These are phyloP conservation scores for Atalantia buxifolia DNA, from an alignment of 345 rosid genomes.

Conservation along the genomic window DNA sequence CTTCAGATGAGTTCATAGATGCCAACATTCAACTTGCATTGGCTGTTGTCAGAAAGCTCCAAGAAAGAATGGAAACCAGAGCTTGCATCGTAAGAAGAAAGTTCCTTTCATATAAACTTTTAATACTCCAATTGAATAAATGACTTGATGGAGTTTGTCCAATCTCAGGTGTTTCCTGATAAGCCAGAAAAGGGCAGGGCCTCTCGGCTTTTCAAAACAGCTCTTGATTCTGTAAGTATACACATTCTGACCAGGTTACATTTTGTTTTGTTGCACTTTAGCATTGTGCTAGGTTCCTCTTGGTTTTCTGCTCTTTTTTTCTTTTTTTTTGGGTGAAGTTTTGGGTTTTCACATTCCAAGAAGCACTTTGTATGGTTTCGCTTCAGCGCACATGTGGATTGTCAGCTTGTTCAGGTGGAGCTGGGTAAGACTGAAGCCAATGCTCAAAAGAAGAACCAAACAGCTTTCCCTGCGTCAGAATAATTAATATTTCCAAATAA, in stretches of 20 bases:
- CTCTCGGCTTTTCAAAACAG: conserved; percentile 61
- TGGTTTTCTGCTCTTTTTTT: neutral
- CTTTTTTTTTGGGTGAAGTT: neutral
- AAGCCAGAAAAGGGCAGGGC: conserved; percentile 90
- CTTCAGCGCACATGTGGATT: neutral
- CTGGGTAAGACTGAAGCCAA: neutral
- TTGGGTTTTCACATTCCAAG: neutral
- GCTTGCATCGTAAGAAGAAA: conserved; percentile 71
- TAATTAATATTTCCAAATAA: too few species aligned
- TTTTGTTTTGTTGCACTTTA: neutral
- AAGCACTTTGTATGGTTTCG: neutral
- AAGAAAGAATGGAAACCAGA: conserved; percentile 61
- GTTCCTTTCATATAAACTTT: conserved; percentile 7
- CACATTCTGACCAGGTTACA: conserved; percentile 1
- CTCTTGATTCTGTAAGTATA: conserved; percentile 66
- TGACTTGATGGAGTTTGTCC: neutral
- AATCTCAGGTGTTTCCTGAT: conserved; percentile 81
- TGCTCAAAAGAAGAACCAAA: neutral
- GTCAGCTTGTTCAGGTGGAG: neutral
- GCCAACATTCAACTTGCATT: conserved; percentile 90
- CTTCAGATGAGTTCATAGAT: conserved; percentile 93
- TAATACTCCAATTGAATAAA: neutral
- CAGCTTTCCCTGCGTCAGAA: neutral
- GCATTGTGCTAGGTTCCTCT: neutral
- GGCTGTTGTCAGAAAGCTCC: conserved; percentile 74